Evolutionary conservation across 805 yeast genomes (phyloP).

Genomic region (Kodamaea fukazawae): DNA sequence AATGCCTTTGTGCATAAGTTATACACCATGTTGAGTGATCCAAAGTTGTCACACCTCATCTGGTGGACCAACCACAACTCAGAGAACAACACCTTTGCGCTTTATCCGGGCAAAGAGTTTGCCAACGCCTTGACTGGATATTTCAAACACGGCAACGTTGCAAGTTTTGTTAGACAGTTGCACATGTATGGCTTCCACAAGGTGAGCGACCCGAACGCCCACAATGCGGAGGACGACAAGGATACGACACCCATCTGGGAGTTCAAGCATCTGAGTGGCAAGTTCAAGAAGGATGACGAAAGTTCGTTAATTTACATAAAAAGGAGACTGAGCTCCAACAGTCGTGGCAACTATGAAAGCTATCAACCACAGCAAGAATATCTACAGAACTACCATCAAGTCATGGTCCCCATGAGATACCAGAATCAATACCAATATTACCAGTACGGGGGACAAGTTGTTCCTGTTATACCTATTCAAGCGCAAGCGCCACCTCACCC

Average conservation of each 20-base stretch:
- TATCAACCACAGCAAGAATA: neutral
- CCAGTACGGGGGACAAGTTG: no score
- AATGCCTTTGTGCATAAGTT: constrained; percentile 58
- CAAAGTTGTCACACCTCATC: constrained; percentile 32
- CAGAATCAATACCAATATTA: no score
- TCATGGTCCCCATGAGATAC: neutral
- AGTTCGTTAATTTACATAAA: constrained; percentile 44
- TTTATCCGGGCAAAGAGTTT: constrained; percentile 64
- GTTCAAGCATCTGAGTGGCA: constrained; percentile 52
- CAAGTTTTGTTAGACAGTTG: constrained; percentile 87
- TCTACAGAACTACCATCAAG: constrained; percentile 2
- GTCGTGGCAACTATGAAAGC: constrained; percentile 5
- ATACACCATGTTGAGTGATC: constrained; percentile 39
- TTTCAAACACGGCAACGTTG: constrained; percentile 92
- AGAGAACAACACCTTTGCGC: constrained; percentile 55
- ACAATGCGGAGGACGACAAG: constrained; percentile 14
- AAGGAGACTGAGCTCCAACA: constrained; percentile 44
- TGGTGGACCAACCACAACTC: constrained; percentile 46
- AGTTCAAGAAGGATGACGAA: constrained; percentile 49
- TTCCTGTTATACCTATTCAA: constrained; percentile 1
- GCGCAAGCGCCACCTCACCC: constrained; percentile 5
- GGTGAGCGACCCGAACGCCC: constrained; percentile 46
- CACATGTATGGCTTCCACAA: constrained; percentile 98
- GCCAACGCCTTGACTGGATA: constrained; percentile 62
- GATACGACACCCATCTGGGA: constrained; percentile 48